Base-by-base conservation (phyloP, 306 rosid genomes). In the Glycine soja region DNA sequence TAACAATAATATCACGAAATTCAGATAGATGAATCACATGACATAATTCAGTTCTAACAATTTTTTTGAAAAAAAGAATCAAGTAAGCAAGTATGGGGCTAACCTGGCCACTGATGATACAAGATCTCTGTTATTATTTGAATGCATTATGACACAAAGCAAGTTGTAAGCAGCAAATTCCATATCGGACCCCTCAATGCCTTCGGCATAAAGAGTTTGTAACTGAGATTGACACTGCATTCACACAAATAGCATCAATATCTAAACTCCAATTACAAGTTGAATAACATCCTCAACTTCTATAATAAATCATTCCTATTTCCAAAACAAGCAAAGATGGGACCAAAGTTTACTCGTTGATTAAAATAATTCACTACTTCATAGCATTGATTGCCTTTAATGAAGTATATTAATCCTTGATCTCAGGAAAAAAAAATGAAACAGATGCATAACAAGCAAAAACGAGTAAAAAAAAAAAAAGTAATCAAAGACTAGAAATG, bases 101-200 rank as follows among this genome's bases (percentile, higher is more conserved):
- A 48, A 95, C 98, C 99, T 93, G 48, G 97, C 85, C 98, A 93
- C 92, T 24, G 92, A 87, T 72, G 94, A 88, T 74, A 96, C 76
- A 16, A 96, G 92, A 82, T 96, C 99, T 88, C 98, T 90, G 85
- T 87, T 82, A 86, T 93, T 93, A 82, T 88, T 96, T 54, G 99
- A 92, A 87, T 96, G 97, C 88, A 96, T 59, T 81, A 96, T 92
- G 24, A 90, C 98, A 83, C 97, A 96, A 32, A 96, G 97, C 83
- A 96, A 85, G 92, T 91, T 90, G 93, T 96, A 96, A 5, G 98
- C 99, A 84, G 98, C 88, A 87, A 96, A 96, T 85, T 96, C 99
- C 98, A 96, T 87, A 80, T 86, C 78, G 32, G 92, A 96, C 67
- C 99, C 98, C 85, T 88, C 87, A 81, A 90, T 92, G 78, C 99